Conservation (phyloP, 2,329 filamentous ascomycete genomes). For the Rutstroemia sydowiana region DNA sequence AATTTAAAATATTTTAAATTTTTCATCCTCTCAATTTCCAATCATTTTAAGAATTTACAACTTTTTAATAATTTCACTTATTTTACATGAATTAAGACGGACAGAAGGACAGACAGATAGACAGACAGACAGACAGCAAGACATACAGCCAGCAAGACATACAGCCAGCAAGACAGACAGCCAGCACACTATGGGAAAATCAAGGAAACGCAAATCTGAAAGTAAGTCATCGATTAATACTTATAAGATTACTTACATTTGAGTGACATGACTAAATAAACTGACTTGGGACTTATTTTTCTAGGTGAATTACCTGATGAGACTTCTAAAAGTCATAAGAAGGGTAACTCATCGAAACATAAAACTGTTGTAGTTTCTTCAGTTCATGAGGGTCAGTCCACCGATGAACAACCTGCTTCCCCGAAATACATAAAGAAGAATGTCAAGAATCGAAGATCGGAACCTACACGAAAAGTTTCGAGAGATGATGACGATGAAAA, state of each 20-base stretch:
- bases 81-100: too few relatives aligned
- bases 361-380: not conserved
- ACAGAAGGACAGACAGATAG: too few relatives aligned
- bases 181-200: not conserved
- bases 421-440: not conserved
- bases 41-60: too few relatives aligned
- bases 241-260: not conserved
- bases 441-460: not conserved
- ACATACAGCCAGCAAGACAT: too few relatives aligned
- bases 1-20: too few relatives aligned
- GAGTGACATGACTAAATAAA: not conserved
- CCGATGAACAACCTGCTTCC: not conserved
- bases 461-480: not conserved
- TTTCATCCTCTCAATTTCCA: too few relatives aligned
- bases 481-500: conserved; percentile 8
- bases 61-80: too few relatives aligned
- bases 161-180: too few relatives aligned
- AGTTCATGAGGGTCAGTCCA: not conserved
- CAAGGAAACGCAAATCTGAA: conserved; percentile 4
- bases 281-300: not conserved
- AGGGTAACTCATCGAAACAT: not conserved
- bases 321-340: not conserved
- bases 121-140: too few relatives aligned
- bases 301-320: not conserved
- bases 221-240: not conserved